A percentile compares a stretch with the other conserved stretches of the same genome.
Evolutionary conservation across 2,329 filamentous ascomycete genomes (phyloP).

Genomic region (Alternaria incomplexa): DNA sequence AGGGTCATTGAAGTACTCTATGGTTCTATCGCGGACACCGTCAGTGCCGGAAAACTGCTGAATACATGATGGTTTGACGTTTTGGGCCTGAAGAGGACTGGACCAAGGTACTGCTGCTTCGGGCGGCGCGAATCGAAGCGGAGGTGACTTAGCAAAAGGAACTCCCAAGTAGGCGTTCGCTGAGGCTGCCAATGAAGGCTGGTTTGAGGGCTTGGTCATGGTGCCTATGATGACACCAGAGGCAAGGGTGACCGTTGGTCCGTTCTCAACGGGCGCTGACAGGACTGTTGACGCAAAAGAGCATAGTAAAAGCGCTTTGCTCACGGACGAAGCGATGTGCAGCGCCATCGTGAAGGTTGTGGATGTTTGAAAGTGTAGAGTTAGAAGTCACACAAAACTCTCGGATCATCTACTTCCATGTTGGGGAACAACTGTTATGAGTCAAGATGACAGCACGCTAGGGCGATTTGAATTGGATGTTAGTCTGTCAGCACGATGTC

Average conservation of each 20-base stretch:
- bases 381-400: not conserved
- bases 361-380: not conserved
- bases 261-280: not conserved
- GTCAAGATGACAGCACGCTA: not conserved
- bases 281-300: not conserved
- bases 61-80: slow-evolving; percentile 18
- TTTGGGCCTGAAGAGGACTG: slow-evolving; percentile 13
- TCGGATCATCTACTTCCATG: not conserved
- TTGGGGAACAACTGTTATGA: not conserved
- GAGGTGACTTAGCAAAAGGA: slow-evolving; percentile 23
- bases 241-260: slow-evolving; percentile 10
- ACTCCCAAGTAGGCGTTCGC: slow-evolving; percentile 23
- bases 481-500: not conserved
- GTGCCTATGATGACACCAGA: slow-evolving; percentile 14
- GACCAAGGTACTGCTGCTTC: slow-evolving; percentile 18
- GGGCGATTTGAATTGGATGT: not conserved
- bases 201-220: slow-evolving; percentile 4
- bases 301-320: not conserved
- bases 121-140: slow-evolving; percentile 22
- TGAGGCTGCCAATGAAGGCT: slow-evolving; percentile 12
- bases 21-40: slow-evolving; percentile 17
- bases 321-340: not conserved
- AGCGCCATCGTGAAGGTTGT: not conserved
- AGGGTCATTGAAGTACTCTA: slow-evolving; percentile 17
- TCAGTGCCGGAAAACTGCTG: slow-evolving; percentile 19